These are phyloP conservation scores for Penstemon davidsonii DNA, from an alignment of 257 asterid species.

Conservation along the genomic window DNA sequence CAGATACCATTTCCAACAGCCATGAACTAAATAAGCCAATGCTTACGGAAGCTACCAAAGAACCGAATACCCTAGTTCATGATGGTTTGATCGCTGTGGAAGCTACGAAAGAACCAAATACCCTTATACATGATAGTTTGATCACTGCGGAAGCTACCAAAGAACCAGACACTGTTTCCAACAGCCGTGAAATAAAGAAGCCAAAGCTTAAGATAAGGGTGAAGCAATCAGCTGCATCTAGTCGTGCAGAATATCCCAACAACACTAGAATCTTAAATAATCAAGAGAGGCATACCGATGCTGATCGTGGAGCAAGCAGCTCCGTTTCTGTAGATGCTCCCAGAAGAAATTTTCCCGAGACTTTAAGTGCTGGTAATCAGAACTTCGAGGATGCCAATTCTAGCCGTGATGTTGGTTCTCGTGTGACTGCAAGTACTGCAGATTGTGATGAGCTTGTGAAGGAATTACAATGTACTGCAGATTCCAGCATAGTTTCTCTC, in stretches of 20 bases:
- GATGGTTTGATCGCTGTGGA: constrained; percentile 35
- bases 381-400: constrained; percentile 78
- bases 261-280: constrained; percentile 37
- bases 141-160: constrained; percentile 40
- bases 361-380: constrained; percentile 62
- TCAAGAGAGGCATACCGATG: constrained; percentile 45
- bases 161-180: constrained; percentile 57
- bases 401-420: constrained; percentile 88
- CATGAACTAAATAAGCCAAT: neutral
- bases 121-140: constrained; percentile 35
- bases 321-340: constrained; percentile 89
- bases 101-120: neutral
- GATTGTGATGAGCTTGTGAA: constrained; percentile 65
- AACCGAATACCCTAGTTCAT: constrained; percentile 19
- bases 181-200: constrained; percentile 55
- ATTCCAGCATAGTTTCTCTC: constrained; percentile 68
- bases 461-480: constrained; percentile 95
- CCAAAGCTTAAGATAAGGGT: constrained; percentile 77
- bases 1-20: constrained; percentile 55
- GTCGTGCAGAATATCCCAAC: constrained; percentile 59
- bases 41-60: too few species aligned
- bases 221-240: constrained; percentile 63
- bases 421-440: constrained; percentile 88
- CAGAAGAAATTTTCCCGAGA: constrained; percentile 49
- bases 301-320: constrained; percentile 82